A percentile compares a stretch with the other conserved stretches of the same genome.
Evolutionary conservation across 2,329 filamentous ascomycete genomes (phyloP).

Genomic region (Colletotrichum salicis): DNA sequence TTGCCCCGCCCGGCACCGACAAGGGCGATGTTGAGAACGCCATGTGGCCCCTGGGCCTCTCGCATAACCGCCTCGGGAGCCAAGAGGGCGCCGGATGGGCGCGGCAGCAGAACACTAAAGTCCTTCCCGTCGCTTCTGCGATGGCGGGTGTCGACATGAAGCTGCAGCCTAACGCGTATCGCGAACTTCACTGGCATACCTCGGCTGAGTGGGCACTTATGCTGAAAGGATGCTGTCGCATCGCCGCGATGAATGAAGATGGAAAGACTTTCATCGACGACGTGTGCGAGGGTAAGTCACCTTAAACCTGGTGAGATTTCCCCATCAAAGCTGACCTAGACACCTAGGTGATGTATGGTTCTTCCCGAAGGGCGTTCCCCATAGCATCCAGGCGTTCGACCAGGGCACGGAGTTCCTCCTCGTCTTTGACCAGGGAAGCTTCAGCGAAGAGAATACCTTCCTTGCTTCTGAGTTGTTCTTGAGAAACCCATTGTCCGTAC

Average conservation of each 20-base stretch:
- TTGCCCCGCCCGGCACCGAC: conserved; percentile 65
- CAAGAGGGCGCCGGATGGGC: conserved; percentile 61
- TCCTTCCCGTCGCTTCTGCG: conserved; percentile 59
- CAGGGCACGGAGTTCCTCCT: conserved; percentile 68
- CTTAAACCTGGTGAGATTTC: too few relatives aligned
- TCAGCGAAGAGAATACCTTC: conserved; percentile 70
- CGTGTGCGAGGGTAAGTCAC: conserved; percentile 42
- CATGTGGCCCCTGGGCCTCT: conserved; percentile 66
- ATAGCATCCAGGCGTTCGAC: conserved; percentile 65
- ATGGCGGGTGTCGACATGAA: conserved; percentile 72
- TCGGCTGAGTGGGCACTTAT: conserved; percentile 64
- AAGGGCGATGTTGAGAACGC: conserved; percentile 57
- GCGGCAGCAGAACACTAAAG: conserved; percentile 61
- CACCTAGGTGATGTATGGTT: conserved; percentile 63
- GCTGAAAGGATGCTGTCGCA: conserved; percentile 62
- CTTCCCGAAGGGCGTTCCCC: conserved; percentile 61
- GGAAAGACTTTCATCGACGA: conserved; percentile 60
- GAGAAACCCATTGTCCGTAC: conserved; percentile 61
- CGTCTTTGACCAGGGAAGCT: conserved; percentile 68
- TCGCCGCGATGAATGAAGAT: conserved; percentile 63
- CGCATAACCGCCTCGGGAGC: conserved; percentile 58
- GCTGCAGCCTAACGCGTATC: conserved; percentile 65
- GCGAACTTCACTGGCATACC: conserved; percentile 73
- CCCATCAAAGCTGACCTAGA: not conserved
- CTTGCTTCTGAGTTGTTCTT: conserved; percentile 64